A percentile compares a stretch with the other conserved stretches of the same genome.
phyloP scores from a whole-genome alignment of 2,329 filamentous ascomycete species.

The Fusarium buharicum region DNA sequence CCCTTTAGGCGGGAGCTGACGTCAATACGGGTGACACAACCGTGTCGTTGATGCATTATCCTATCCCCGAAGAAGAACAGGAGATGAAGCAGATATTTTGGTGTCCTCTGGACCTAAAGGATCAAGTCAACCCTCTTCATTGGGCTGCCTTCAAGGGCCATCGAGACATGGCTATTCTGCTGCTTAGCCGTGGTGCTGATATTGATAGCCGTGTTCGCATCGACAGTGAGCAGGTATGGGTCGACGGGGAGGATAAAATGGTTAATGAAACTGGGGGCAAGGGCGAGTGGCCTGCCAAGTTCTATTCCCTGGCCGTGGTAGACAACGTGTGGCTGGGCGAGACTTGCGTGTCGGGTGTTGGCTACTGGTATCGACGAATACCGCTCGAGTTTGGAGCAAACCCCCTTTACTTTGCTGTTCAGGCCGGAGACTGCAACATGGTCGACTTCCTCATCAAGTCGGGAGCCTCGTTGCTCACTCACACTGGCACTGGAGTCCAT shows the following conservation, averaged over 20 bases:
- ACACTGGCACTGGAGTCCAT: neutral
- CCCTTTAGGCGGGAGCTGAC: neutral
- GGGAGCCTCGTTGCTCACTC: neutral
- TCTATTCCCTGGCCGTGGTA: neutral
- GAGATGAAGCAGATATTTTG: neutral
- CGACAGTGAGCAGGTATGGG: neutral
- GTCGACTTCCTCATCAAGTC: neutral
- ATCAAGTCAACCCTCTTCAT: constrained; percentile 17
- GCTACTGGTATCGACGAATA: neutral
- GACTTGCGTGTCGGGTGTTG: neutral
- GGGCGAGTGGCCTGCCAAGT: neutral
- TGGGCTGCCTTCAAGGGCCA: constrained; percentile 1
- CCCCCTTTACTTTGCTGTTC: constrained; percentile 19
- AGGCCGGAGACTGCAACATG: neutral
- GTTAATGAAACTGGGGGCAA: neutral
- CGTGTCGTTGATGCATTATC: neutral
- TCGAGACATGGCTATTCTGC: neutral
- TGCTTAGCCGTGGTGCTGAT: neutral
- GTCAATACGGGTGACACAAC: neutral
- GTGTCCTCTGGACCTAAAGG: neutral
- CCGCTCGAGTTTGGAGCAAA: constrained; percentile 11
- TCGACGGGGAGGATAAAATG: neutral
- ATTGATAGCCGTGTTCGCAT: constrained; percentile 17
- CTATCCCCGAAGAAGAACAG: neutral
- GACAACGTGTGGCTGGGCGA: neutral